A percentile compares a stretch with the other conserved stretches of the same genome.
Evolutionary conservation across 2,329 filamentous ascomycete species (phyloP).

Genomic region (Diaporthe sp.): DNA sequence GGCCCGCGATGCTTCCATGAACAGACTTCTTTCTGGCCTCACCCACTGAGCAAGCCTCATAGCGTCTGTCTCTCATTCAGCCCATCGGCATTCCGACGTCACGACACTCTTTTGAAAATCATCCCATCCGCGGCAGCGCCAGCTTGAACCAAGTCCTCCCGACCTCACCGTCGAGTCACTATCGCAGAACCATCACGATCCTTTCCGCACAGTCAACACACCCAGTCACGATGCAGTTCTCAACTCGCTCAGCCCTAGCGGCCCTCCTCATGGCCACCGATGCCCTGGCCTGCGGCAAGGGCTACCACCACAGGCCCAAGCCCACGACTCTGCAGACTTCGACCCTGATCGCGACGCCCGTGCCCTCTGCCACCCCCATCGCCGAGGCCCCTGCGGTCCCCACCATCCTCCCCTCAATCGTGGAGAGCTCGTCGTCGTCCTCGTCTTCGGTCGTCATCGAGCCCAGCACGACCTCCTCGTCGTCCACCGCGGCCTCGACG

Average conservation of each 20-base stretch:
- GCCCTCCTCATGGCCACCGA: slow-evolving; percentile 31
- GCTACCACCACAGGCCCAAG: not conserved
- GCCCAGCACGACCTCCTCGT: slow-evolving; percentile 16
- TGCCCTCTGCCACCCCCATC: not conserved
- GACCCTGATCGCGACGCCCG: not conserved
- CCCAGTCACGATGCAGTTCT: slow-evolving; percentile 30
- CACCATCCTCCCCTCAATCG: slow-evolving; percentile 1
- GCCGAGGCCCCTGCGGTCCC: slow-evolving; percentile 3
- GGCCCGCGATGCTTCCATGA: not conserved
- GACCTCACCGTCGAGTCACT: slow-evolving; percentile 3
- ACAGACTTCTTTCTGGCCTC: not conserved
- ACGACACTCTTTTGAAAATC: slow-evolving; percentile 31
- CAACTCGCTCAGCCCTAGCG: slow-evolving; percentile 31
- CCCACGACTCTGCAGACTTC: not conserved
- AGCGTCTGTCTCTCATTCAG: slow-evolving; percentile 30
- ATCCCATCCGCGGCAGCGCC: slow-evolving; percentile 26
- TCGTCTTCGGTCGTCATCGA: not conserved
- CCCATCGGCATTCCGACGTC: slow-evolving; percentile 22
- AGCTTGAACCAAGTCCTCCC: slow-evolving; percentile 15
- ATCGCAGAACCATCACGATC: not conserved
- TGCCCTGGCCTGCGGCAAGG: slow-evolving; percentile 13
- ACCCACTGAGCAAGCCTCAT: slow-evolving; percentile 29
- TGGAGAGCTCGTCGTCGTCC: slow-evolving; percentile 15
- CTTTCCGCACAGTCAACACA: not conserved
- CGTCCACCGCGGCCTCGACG: slow-evolving; percentile 18